Evolutionary conservation across 441 rosid species (phyloP), one percentile per base, ranked within the genome.

Genomic region (Adansonia grandidieri): DNA sequence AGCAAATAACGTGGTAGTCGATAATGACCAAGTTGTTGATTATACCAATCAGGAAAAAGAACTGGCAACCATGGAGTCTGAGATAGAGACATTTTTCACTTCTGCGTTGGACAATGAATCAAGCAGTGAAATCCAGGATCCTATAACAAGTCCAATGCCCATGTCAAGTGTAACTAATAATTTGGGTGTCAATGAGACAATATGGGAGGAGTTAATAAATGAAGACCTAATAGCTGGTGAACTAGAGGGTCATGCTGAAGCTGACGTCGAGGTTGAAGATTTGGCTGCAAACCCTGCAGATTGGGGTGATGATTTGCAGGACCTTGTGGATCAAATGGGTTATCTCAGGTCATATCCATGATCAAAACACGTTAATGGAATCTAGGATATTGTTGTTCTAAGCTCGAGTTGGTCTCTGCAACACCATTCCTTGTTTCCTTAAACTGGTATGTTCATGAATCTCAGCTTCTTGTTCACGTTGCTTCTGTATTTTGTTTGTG

Each of bases 261-360:
- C 76, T 37, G 87, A 88, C 77, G 86, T 83, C 53, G 90, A 86
- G 71, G 86, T 90, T 47, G 89, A 91, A 79, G 89, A 89, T 80
- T 79, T 88, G 75, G 84, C 75, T 42, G 79, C 82, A 0, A 47
- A 82, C 32, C 87, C 88, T 14, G 75, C 77, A 1, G 89, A 88
- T 45, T 88, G 86, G 87, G 84, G 17, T 13, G 87, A 80, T 57
- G 89, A 88, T 44, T 71, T 90, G 22, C 88, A 81, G 17, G 91
- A 87, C 28, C 85, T 95, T 1, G 89, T 86, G 20, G 93, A 91
- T 87, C 94, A 87, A 81, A 83, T 88, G 90, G 89, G 85, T 19
- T 89, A 79, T 81, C 87, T 91, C 45, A 72, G 86, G 81, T 86
- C 91, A 44, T 85, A 84, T 28, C 85, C 89, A 28, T 90, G 82